A percentile compares a stretch with the other conserved stretches of the same genome.
Evolutionary conservation across 2,329 filamentous ascomycete species (phyloP).

Genomic region (Eutypa lata): DNA sequence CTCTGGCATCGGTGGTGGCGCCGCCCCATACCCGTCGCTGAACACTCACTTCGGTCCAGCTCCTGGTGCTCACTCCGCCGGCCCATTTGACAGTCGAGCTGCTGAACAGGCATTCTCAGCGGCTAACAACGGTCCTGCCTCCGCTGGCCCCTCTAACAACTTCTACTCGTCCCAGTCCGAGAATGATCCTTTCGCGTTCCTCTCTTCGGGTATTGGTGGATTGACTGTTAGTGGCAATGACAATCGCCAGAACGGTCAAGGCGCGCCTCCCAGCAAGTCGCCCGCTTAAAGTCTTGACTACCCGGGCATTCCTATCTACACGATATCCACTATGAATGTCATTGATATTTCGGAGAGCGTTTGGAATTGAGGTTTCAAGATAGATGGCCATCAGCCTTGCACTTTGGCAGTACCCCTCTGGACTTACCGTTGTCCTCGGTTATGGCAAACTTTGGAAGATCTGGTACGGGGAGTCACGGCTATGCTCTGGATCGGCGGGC

Average conservation of each 20-base stretch:
- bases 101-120: constrained; percentile 93
- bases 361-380: constrained; percentile 37
- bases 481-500: constrained; percentile 26
- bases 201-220: constrained; percentile 69
- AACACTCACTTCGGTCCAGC: constrained; percentile 78
- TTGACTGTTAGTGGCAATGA: constrained; percentile 68
- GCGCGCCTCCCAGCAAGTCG: constrained; percentile 56
- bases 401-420: constrained; percentile 42
- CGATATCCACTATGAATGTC: constrained; percentile 14
- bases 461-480: constrained; percentile 32
- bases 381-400: constrained; percentile 36
- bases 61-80: constrained; percentile 75
- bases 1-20: constrained; percentile 76
- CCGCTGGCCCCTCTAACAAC: constrained; percentile 72
- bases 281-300: constrained; percentile 43
- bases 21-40: constrained; percentile 77
- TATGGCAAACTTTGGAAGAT: constrained; percentile 41
- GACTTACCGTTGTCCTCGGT: constrained; percentile 36
- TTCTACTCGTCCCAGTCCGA: constrained; percentile 65
- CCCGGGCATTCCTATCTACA: constrained; percentile 11
- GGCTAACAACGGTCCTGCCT: constrained; percentile 76
- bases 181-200: constrained; percentile 76
- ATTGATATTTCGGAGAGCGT: constrained; percentile 30
- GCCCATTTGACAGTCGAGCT: constrained; percentile 87
- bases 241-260: constrained; percentile 59